Evolutionary conservation across 2,329 filamentous ascomycete genomes (phyloP).

Genomic region (Lasiodiplodia citricola): DNA sequence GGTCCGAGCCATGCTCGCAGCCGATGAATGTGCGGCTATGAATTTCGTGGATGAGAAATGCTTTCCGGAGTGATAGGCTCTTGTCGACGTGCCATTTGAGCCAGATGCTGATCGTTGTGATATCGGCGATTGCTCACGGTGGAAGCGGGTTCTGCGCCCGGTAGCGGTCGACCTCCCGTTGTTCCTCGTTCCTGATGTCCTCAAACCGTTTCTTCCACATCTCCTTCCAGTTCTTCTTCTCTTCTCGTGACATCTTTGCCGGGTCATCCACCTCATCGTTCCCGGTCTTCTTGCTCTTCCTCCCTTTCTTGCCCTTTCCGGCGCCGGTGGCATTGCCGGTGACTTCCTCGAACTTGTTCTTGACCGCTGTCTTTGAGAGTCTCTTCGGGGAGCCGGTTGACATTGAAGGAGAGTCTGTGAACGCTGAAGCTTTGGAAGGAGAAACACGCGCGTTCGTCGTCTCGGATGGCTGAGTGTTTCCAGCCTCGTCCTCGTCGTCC

Average conservation of each 20-base stretch:
- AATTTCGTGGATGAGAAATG: constrained; percentile 12
- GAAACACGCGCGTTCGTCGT: constrained; percentile 31
- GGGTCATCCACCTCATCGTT: constrained; percentile 31
- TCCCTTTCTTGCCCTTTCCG: constrained; percentile 8
- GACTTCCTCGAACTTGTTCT: constrained; percentile 53
- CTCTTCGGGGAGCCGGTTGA: constrained; percentile 42
- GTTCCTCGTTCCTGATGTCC: constrained; percentile 39
- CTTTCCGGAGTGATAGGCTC: constrained; percentile 17
- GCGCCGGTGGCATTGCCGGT: constrained; percentile 48
- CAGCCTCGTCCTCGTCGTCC: constrained; percentile 44
- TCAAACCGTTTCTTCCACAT: constrained; percentile 45
- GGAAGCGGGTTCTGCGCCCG: constrained; percentile 4
- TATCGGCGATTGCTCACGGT: not conserved
- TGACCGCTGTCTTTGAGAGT: constrained; percentile 49
- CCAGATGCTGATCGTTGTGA: constrained; percentile 12
- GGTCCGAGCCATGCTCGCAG: constrained; percentile 9
- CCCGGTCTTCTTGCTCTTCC: constrained; percentile 45
- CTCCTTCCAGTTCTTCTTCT: constrained; percentile 40
- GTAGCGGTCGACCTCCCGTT: constrained; percentile 28
- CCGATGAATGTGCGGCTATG: constrained; percentile 17
- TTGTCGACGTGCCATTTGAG: constrained; percentile 1
- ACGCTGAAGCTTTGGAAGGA: constrained; percentile 29
- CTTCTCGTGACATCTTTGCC: constrained; percentile 42
- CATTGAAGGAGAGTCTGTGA: constrained; percentile 36
- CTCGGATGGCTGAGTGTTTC: constrained; percentile 30